Base-by-base conservation (phyloP, 164 flowering plant genomes). In the Tinospora cordifolia region DNA sequence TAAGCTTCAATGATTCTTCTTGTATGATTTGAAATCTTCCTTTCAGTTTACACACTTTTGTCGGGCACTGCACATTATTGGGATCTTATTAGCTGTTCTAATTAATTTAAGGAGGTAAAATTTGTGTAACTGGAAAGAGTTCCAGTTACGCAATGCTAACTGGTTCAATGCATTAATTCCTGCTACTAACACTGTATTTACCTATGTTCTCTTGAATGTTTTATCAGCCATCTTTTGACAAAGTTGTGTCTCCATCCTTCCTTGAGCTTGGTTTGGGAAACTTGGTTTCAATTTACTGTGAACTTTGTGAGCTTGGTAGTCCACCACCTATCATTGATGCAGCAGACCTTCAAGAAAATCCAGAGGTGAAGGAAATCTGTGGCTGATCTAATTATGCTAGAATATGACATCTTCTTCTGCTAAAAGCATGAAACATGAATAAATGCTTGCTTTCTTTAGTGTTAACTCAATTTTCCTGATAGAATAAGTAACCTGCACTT, bases 301-400 rank as follows among this genome's bases (percentile, higher is more conserved):
- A 91, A 72, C 90, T 94, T 49, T 80, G 82, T 83, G 87, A 83
- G 59, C 69, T 80, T 72, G 98, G 97, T 77, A 84, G 21, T 26
- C 79, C 86, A 21, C 96, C 97, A 44, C 81, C 92, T 63, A 65
- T 94, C 38, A 84, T 94, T 74, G 97, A 94, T 82, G 87, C 91
- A 24, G 80, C 80, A 38, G 95, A 87, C 27, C 89, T 94, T 75
- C 87, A 84, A 81, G 77, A 82, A 74, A 80, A 89, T 79, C 98
- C 98, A 36, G 93, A 94, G 98, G 97, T 89, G 51, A 65, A 49
- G 34, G 22, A 62, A 38, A 13, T 71, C 44, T 39, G 30, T 14
- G 10, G 8, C 58, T 47, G 47, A 47, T 60, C 30, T n/a, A 39
- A 39, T 64, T 24, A 22, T 63, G 36, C 36, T 54, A 54, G 0